These are phyloP conservation scores for Microbotryomycetes sp. DNA, from an alignment of 1,284 basidiomycete genomes.

Conservation along the genomic window DNA sequence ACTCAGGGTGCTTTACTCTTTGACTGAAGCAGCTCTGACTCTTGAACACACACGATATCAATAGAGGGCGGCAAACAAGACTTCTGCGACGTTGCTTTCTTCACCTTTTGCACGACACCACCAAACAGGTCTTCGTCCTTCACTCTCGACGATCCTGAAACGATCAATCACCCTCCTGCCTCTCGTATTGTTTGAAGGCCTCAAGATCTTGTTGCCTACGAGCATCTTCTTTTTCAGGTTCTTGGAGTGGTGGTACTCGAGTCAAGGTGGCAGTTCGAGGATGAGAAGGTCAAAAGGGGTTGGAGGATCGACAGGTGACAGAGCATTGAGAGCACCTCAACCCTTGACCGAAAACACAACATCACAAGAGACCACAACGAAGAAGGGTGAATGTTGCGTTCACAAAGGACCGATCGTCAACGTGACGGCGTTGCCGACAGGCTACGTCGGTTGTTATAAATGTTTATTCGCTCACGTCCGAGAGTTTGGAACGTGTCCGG, in stretches of 20 bases:
- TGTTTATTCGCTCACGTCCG: conserved; percentile 82
- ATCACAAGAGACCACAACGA: conserved; percentile 44
- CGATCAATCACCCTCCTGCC: conserved; percentile 28
- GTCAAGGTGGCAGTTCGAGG: conserved; percentile 66
- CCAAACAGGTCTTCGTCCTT: conserved; percentile 13
- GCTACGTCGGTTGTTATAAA: conserved; percentile 93
- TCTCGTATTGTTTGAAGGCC: conserved; percentile 37
- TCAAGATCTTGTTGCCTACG: conserved; percentile 76
- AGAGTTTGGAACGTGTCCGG: conserved; percentile 70
- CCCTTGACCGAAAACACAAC: conserved; percentile 55
- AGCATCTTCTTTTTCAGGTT: conserved; percentile 96
- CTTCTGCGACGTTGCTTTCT: neutral
- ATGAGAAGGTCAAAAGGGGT: conserved; percentile 45
- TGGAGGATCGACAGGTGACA: conserved; percentile 12
- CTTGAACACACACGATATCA: conserved; percentile 38
- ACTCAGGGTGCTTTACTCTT: no score
- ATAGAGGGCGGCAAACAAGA: neutral
- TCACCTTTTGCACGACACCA: conserved; percentile 13
- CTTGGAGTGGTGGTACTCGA: conserved; percentile 99
- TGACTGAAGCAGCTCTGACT: neutral
- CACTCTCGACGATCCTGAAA: conserved; percentile 18
- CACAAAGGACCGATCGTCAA: conserved; percentile 72
- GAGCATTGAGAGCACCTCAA: conserved; percentile 54
- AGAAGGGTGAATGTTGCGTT: conserved; percentile 66
- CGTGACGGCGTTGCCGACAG: conserved; percentile 80